Evolutionary conservation across 371 early-diverging fungal genomes (phyloP), one percentile per base, ranked within the genome.

Genomic region (Mortierella sp.): DNA sequence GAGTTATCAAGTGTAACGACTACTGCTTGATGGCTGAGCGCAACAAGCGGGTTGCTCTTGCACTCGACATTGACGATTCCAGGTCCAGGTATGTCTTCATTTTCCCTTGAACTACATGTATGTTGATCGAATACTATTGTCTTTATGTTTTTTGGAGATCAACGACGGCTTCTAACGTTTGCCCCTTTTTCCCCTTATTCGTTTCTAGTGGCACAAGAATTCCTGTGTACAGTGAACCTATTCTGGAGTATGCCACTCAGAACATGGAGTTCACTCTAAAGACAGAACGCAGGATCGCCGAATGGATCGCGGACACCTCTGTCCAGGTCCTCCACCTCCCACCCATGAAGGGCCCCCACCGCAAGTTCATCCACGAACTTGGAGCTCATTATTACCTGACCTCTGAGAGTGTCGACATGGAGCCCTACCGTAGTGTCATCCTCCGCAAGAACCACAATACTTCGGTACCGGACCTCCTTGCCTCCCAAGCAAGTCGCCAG

Each of bases 361-460:
- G 95, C 24, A 86, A 88, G 41, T 93, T 94, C 72, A 77, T 94
- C 53, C 95, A 94, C 66, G 90, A 89, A 9, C 87, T 93, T 73
- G 89, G 90, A 34, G 87, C 88, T 26, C 89, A 89, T 65, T 94
- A 93, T 73, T 87, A 89, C 48, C 64, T 94, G 39, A 74, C 85
- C 0, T 91, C 93, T 26, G 90, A 91, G 50, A 90, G 92, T 0
- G 85, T 93, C 11, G 95, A 94, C 79, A 85, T 85, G 16, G 95
- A 94, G 79, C 94, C 95, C 0, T 79, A 88, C 34, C 87, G 95
- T 34, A 92, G 90, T 24, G 91, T 94, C 9, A 77, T 92, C 45
- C 71, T 94, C 73, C 90, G 89, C 61, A 88, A 93, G 83, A 75
- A 77, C 4, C 68, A 79, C 41, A 85, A 40, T 34, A 50, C 73